These are phyloP conservation scores for Xylaria telfairii DNA, from an alignment of 495 filamentous ascomycete species.

Conservation along the genomic window DNA sequence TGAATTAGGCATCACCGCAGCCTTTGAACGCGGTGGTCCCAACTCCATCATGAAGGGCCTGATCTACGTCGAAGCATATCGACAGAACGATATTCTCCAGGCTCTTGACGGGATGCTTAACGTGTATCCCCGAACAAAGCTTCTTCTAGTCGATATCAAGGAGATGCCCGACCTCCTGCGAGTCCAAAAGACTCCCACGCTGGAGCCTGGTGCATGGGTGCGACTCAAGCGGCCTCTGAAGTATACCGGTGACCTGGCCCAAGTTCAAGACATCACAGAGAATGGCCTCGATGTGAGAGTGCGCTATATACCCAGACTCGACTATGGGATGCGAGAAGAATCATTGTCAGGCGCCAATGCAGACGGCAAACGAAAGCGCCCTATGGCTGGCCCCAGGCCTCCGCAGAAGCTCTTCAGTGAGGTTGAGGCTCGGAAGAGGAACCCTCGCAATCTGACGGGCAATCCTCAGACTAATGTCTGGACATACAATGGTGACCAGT, in stretches of 20 bases:
- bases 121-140: slow-evolving; percentile 82
- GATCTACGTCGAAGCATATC: slow-evolving; percentile 90
- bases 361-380: slow-evolving; percentile 79
- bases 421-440: slow-evolving; percentile 86
- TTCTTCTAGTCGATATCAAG: slow-evolving; percentile 89
- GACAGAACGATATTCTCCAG: slow-evolving; percentile 82
- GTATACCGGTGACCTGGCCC: slow-evolving; percentile 88
- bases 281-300: slow-evolving; percentile 90
- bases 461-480: slow-evolving; percentile 71
- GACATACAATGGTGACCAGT: slow-evolving; percentile 84
- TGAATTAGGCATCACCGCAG: slow-evolving; percentile 79
- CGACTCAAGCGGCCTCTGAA: slow-evolving; percentile 80
- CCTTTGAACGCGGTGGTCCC: slow-evolving; percentile 84
- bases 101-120: slow-evolving; percentile 83
- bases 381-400: slow-evolving; percentile 67
- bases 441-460: slow-evolving; percentile 73
- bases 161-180: slow-evolving; percentile 97
- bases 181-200: slow-evolving; percentile 81
- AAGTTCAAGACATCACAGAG: slow-evolving; percentile 90
- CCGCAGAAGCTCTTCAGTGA: slow-evolving; percentile 94
- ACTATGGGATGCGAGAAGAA: slow-evolving; percentile 90
- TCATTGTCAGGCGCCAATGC: slow-evolving; percentile 53
- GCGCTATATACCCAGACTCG: slow-evolving; percentile 84
- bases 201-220: slow-evolving; percentile 89
- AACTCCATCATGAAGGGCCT: slow-evolving; percentile 81